Conservation (phyloP, 148 eudicot species). For the Oxyria digyna region DNA sequence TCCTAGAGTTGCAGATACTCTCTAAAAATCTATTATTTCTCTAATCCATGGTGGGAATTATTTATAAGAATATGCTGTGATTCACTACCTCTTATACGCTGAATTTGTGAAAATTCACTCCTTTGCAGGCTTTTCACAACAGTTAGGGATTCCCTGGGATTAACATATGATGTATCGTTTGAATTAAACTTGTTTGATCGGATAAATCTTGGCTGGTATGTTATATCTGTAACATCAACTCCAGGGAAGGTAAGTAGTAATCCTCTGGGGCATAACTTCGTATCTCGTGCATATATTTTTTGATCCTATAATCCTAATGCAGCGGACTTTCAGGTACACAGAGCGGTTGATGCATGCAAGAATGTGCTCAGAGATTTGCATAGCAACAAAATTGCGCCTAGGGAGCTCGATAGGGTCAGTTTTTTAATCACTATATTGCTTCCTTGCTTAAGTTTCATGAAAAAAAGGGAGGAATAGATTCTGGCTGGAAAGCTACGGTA, state of each 20-base stretch:
- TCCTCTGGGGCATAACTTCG: not conserved
- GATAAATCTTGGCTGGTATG: slow-evolving; percentile 94
- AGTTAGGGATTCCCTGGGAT: slow-evolving; percentile 95
- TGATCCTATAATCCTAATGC: slow-evolving; percentile 6
- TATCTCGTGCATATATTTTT: slow-evolving; percentile 8
- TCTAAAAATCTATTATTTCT: no score
- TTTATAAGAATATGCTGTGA: not conserved
- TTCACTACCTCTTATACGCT: not conserved
- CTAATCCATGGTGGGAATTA: not conserved
- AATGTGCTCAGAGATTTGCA: slow-evolving; percentile 86
- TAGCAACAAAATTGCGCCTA: slow-evolving; percentile 54
- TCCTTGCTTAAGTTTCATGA: not conserved
- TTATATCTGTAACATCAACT: slow-evolving; percentile 93
- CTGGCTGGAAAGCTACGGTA: no score
- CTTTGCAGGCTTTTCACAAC: slow-evolving; percentile 83
- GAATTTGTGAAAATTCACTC: not conserved
- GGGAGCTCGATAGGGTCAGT: slow-evolving; percentile 92
- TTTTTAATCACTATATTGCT: not conserved
- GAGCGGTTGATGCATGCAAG: slow-evolving; percentile 99
- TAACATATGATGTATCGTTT: slow-evolving; percentile 95
- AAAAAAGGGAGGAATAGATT: not conserved
- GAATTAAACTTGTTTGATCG: slow-evolving; percentile 90
- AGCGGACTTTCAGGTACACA: slow-evolving; percentile 49
- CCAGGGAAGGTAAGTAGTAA: slow-evolving; percentile 71
- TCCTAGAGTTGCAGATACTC: not conserved